These are phyloP conservation scores for Annulohypoxylon truncatum DNA, from an alignment of 2,329 filamentous ascomycete species.

Conservation along the genomic window DNA sequence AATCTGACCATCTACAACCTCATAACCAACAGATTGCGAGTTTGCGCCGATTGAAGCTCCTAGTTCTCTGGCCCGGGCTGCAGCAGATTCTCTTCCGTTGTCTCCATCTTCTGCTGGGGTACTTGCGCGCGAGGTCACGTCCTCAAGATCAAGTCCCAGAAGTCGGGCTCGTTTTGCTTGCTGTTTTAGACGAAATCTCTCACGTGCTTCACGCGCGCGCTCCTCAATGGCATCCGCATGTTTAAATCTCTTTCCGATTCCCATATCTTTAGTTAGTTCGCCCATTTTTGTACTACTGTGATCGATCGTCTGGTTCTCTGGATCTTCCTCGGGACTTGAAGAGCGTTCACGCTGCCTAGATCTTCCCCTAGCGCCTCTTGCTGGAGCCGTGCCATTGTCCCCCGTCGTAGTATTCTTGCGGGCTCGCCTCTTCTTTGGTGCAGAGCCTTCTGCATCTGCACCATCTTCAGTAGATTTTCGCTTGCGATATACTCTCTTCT, in stretches of 20 bases:
- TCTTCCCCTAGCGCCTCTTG: constrained; percentile 40
- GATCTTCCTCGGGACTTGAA: constrained; percentile 73
- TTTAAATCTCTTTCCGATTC: constrained; percentile 79
- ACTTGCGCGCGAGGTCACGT: constrained; percentile 33
- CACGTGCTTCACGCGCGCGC: constrained; percentile 64
- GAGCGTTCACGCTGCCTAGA: constrained; percentile 54
- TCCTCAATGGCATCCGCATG: constrained; percentile 78
- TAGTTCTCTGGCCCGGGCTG: constrained; percentile 39
- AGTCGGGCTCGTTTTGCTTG: constrained; percentile 52
- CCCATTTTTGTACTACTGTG: constrained; percentile 75
- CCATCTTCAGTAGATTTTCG: constrained; percentile 42
- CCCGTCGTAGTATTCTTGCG: constrained; percentile 43
- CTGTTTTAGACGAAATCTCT: constrained; percentile 54
- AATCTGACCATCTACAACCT: constrained; percentile 78
- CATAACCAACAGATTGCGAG: constrained; percentile 53
- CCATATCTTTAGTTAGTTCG: constrained; percentile 76
- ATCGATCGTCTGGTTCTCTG: constrained; percentile 72
- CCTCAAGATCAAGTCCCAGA: constrained; percentile 42
- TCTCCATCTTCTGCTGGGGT: constrained; percentile 43
- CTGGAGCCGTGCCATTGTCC: constrained; percentile 27
- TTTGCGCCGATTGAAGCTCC: constrained; percentile 45
- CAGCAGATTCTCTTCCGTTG: constrained; percentile 35
- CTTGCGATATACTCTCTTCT: constrained; percentile 44
- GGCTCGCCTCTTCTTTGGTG: constrained; percentile 50
- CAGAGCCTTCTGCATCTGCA: constrained; percentile 26